phyloP scores from a whole-genome alignment of 2,329 filamentous ascomycete species.

The Ophiostoma ulmi region DNA sequence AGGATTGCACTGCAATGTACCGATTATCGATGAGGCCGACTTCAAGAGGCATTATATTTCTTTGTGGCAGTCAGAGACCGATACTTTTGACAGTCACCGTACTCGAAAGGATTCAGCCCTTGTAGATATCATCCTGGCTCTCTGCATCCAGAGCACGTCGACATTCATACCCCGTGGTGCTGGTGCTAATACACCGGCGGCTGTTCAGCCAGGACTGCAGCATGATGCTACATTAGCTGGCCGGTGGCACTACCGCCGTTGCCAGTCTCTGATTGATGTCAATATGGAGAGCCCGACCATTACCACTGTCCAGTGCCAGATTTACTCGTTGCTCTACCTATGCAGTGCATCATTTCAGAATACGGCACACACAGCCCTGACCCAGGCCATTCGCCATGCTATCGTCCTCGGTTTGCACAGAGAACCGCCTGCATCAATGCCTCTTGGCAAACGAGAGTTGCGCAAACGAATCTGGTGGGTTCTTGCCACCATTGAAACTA shows the following conservation, averaged over 20 bases:
- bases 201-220: neutral
- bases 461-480: slow-evolving; percentile 50
- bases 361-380: slow-evolving; percentile 40
- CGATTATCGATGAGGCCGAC: slow-evolving; percentile 38
- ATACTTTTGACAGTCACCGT: slow-evolving; percentile 14
- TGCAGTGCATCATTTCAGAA: slow-evolving; percentile 46
- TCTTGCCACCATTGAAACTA: slow-evolving; percentile 46
- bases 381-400: slow-evolving; percentile 41
- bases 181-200: neutral
- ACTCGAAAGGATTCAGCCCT: slow-evolving; percentile 43
- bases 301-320: slow-evolving; percentile 45
- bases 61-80: slow-evolving; percentile 33
- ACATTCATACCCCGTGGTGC: slow-evolving; percentile 29
- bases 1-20: slow-evolving; percentile 36
- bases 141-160: slow-evolving; percentile 47
- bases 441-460: slow-evolving; percentile 38
- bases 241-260: slow-evolving; percentile 44
- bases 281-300: slow-evolving; percentile 46
- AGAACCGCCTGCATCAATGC: slow-evolving; percentile 32
- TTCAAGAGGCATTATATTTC: slow-evolving; percentile 39
- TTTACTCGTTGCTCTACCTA: slow-evolving; percentile 43
- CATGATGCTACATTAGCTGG: slow-evolving; percentile 41
- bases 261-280: slow-evolving; percentile 40
- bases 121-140: slow-evolving; percentile 48
- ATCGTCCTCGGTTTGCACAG: slow-evolving; percentile 18